phyloP scores from a whole-genome alignment of 495 filamentous ascomycete genomes.

The Cairneyella variabilis region DNA sequence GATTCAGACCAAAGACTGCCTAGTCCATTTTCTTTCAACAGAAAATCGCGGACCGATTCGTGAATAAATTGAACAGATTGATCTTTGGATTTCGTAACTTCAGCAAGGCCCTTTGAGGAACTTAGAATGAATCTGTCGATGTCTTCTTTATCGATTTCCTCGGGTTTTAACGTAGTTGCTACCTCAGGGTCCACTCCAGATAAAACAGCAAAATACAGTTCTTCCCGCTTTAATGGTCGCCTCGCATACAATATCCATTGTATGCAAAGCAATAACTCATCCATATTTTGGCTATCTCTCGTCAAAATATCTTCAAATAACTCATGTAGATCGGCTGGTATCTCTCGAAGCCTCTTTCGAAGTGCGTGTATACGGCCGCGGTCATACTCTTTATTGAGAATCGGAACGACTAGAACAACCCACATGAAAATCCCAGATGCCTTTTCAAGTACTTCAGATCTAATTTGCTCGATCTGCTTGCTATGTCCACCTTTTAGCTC shows the following conservation, averaged over 20 bases:
- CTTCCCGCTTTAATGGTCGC: slow-evolving; percentile 25
- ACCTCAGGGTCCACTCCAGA: slow-evolving; percentile 19
- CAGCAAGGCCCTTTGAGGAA: slow-evolving; percentile 31
- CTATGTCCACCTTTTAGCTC: slow-evolving; percentile 16
- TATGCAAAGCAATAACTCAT: slow-evolving; percentile 23
- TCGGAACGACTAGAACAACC: slow-evolving; percentile 26
- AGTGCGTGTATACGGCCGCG: slow-evolving; percentile 5
- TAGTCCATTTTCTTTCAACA: slow-evolving; percentile 22
- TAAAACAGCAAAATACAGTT: slow-evolving; percentile 29
- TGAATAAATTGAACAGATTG: slow-evolving; percentile 36
- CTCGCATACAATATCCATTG: slow-evolving; percentile 33
- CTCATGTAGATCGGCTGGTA: slow-evolving; percentile 24
- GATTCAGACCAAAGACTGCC: slow-evolving; percentile 12
- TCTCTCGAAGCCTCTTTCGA: slow-evolving; percentile 12
- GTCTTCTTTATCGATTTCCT: slow-evolving; percentile 4
- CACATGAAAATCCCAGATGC: slow-evolving; percentile 24
- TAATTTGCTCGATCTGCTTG: slow-evolving; percentile 20
- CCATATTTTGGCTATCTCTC: neutral
- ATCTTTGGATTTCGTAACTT: slow-evolving; percentile 15
- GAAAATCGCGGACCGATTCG: slow-evolving; percentile 36
- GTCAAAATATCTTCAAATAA: slow-evolving; percentile 26
- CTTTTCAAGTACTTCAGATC: slow-evolving; percentile 9
- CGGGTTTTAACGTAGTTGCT: slow-evolving; percentile 13
- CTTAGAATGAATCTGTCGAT: slow-evolving; percentile 26
- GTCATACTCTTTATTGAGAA: slow-evolving; percentile 15